Percentiles rank a stretch among this genome's conserved stretches.
phyloP scores from a whole-genome alignment of 2,329 filamentous ascomycete genomes.

The Westerdykella ornata region DNA sequence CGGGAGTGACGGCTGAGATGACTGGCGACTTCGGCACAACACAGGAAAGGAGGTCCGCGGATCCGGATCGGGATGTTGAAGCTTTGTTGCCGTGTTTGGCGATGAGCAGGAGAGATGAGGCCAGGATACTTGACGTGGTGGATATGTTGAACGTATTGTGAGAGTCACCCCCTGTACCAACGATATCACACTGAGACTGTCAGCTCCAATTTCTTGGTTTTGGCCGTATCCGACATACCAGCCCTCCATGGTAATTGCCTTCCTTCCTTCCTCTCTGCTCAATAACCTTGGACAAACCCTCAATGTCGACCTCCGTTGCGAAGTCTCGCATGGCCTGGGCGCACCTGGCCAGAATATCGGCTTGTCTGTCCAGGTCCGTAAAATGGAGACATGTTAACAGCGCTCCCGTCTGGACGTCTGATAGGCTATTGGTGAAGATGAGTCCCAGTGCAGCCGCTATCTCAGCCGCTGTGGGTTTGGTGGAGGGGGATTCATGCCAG shows the following conservation, averaged over 20 bases:
- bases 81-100: slow-evolving; percentile 96
- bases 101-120: slow-evolving; percentile 74
- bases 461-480: slow-evolving; percentile 58
- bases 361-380: slow-evolving; percentile 72
- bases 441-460: slow-evolving; percentile 85
- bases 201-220: slow-evolving; percentile 1
- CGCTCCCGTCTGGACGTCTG: slow-evolving; percentile 79
- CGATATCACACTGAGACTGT: slow-evolving; percentile 68
- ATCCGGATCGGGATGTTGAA: slow-evolving; percentile 91
- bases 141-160: slow-evolving; percentile 99
- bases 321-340: slow-evolving; percentile 78
- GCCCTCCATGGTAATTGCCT: slow-evolving; percentile 71
- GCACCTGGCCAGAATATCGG: slow-evolving; percentile 80
- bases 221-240: slow-evolving; percentile 52
- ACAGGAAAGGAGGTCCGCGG: slow-evolving; percentile 78
- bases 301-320: slow-evolving; percentile 63
- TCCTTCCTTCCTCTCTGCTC: slow-evolving; percentile 55
- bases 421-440: slow-evolving; percentile 85
- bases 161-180: slow-evolving; percentile 91
- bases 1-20: slow-evolving; percentile 65
- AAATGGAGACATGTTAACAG: slow-evolving; percentile 89
- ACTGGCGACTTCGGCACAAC: slow-evolving; percentile 66
- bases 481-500: slow-evolving; percentile 51
- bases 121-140: slow-evolving; percentile 88
- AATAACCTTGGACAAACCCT: slow-evolving; percentile 56